A percentile compares a stretch with the other conserved stretches of the same genome.
Conservation (phyloP, 139 green algal species). For the Chlamydomonas sp. region DNA sequence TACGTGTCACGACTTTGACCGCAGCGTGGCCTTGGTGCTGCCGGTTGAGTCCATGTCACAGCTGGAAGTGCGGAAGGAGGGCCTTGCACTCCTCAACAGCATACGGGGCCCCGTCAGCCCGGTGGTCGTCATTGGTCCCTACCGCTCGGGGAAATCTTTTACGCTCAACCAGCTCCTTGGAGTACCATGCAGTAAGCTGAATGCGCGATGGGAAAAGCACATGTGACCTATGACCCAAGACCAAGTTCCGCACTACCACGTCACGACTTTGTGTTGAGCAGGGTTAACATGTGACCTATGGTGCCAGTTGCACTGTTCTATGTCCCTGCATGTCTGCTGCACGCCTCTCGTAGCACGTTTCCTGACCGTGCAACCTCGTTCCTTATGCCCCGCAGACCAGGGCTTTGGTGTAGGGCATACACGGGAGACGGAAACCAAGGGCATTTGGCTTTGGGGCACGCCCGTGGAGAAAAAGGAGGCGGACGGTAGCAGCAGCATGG, state of each 20-base stretch:
- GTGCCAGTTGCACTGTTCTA: too few relatives aligned
- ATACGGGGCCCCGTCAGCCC: constrained; percentile 72
- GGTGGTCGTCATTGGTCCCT: constrained; percentile 92
- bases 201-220: too few relatives aligned
- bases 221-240: too few relatives aligned
- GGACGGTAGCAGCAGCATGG: background rate
- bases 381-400: constrained; percentile 63
- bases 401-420: constrained; percentile 96
- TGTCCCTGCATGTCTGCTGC: too few relatives aligned
- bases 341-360: background rate
- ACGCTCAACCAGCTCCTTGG: constrained; percentile 93
- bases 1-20: background rate
- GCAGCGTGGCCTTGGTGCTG: constrained; percentile 66
- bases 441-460: constrained; percentile 93
- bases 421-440: constrained; percentile 92
- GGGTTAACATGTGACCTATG: too few relatives aligned
- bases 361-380: background rate
- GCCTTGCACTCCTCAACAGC: constrained; percentile 67
- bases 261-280: too few relatives aligned
- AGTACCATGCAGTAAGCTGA: constrained; percentile 79
- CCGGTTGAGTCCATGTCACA: constrained; percentile 77
- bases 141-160: constrained; percentile 91
- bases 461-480: constrained; percentile 10
- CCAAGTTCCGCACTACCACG: too few relatives aligned
- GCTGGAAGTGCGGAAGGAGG: constrained; percentile 66